Evolutionary conservation across 345 rosid genomes (phyloP).

Genomic region (Erucastrum elatum): DNA sequence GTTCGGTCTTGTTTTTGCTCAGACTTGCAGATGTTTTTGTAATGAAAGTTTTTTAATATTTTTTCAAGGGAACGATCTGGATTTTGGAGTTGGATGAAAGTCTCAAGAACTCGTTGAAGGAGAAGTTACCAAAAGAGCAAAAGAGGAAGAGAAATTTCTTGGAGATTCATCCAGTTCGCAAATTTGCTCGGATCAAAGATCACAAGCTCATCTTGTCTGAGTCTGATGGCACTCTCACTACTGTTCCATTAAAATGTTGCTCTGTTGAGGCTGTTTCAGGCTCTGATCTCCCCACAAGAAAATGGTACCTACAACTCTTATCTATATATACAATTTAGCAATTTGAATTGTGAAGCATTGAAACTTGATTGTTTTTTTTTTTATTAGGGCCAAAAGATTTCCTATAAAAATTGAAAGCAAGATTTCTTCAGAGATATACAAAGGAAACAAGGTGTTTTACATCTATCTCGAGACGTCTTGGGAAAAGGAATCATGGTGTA

Average conservation of each 20-base stretch:
- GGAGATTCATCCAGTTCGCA: slow-evolving; percentile 69
- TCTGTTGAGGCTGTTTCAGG: slow-evolving; percentile 82
- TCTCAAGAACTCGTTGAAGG: slow-evolving; percentile 47
- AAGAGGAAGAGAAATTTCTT: slow-evolving; percentile 57
- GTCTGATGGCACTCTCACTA: slow-evolving; percentile 48
- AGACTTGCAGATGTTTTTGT: background rate
- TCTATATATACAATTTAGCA: background rate
- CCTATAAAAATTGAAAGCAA: slow-evolving; percentile 83
- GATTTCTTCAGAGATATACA: slow-evolving; percentile 56
- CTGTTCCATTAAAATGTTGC: slow-evolving; percentile 60
- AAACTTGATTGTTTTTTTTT: background rate
- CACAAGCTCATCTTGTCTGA: slow-evolving; percentile 53
- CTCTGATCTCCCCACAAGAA: slow-evolving; percentile 58
- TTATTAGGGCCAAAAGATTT: slow-evolving; percentile 79
- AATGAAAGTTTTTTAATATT: background rate
- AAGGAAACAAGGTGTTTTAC: slow-evolving; percentile 61
- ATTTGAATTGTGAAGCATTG: slow-evolving; percentile 4
- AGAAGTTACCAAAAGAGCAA: slow-evolving; percentile 53
- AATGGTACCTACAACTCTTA: slow-evolving; percentile 56
- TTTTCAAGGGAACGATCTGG: slow-evolving; percentile 76
- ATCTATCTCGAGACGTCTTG: slow-evolving; percentile 90
- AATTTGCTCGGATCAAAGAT: slow-evolving; percentile 58
- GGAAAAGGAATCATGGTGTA: slow-evolving; percentile 99
- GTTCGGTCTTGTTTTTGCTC: background rate
- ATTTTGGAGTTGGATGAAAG: slow-evolving; percentile 67